These are phyloP conservation scores for Debaryomyces prosopidis DNA, from an alignment of 805 yeast genomes.

Conservation along the genomic window DNA sequence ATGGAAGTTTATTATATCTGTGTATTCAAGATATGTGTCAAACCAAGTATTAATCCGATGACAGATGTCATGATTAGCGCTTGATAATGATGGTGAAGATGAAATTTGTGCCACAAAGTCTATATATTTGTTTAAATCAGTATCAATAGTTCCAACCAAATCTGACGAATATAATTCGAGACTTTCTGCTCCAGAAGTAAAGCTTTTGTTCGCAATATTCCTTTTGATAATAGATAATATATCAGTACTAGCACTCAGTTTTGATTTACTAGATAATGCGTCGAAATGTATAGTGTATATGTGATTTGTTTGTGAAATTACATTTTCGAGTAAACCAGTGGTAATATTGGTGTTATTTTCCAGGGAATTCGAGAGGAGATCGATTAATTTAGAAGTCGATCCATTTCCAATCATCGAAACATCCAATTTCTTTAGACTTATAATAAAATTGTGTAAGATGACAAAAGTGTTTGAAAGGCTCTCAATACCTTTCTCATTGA, in stretches of 20 bases:
- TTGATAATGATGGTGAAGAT: conserved; percentile 8
- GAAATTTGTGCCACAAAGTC: conserved; percentile 9
- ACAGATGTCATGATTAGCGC: conserved; percentile 3
- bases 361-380: conserved; percentile 7
- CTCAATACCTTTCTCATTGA: neutral
- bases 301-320: conserved; percentile 7
- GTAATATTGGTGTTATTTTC: conserved; percentile 1
- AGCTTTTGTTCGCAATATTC: neutral
- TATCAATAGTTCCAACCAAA: conserved; percentile 25
- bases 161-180: conserved; percentile 17
- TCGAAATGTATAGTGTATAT: conserved; percentile 9
- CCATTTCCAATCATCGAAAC: conserved; percentile 8
- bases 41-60: conserved; percentile 17
- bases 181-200: neutral
- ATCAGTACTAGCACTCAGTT: neutral
- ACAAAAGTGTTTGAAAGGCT: conserved; percentile 2
- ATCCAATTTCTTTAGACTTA: conserved; percentile 24
- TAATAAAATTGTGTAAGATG: conserved; percentile 27
- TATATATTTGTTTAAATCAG: conserved; percentile 29
- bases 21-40: conserved; percentile 6
- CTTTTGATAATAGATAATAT: neutral
- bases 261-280: neutral
- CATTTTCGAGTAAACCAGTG: conserved; percentile 4
- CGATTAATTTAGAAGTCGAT: conserved; percentile 12
- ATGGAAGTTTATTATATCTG: conserved; percentile 2